Percentiles rank a stretch among this genome's conserved stretches.
phyloP scores from a whole-genome alignment of 148 eudicot species.

The Drosera capensis region DNA sequence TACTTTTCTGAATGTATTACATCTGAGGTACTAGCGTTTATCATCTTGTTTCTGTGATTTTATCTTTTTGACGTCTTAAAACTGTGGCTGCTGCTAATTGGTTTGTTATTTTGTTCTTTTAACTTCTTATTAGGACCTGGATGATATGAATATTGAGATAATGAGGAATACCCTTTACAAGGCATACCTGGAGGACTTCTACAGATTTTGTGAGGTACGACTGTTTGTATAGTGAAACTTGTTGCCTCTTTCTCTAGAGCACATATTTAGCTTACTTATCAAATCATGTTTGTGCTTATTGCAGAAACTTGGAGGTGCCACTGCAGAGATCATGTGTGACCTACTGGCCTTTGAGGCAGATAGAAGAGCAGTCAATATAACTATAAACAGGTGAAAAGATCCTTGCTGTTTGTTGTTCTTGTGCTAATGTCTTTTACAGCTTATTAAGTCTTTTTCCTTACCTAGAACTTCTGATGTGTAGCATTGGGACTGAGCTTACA shows the following conservation, averaged over 20 bases:
- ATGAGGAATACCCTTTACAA: conserved; percentile 98
- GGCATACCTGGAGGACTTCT: conserved; percentile 96
- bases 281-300: conserved; percentile 9
- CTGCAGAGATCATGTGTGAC: conserved; percentile 96
- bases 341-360: conserved; percentile 97
- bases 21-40: conserved; percentile 52
- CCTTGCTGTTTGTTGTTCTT: too few relatives aligned
- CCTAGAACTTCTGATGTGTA: conserved; percentile 2
- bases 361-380: conserved; percentile 94
- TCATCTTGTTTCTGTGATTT: not conserved
- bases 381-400: conserved; percentile 98
- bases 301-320: conserved; percentile 98
- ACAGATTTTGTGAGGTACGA: conserved; percentile 81
- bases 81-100: not conserved
- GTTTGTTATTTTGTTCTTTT: conserved; percentile 2
- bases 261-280: too few relatives aligned
- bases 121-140: conserved; percentile 56
- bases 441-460: too few relatives aligned
- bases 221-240: not conserved
- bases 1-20: conserved; percentile 95
- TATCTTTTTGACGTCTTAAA: not conserved
- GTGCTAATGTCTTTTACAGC: too few relatives aligned
- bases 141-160: conserved; percentile 99
- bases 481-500: conserved; percentile 97
- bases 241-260: not conserved